These are phyloP conservation scores for Penicillium nucicola DNA, from an alignment of 495 filamentous ascomycete species.

Conservation along the genomic window DNA sequence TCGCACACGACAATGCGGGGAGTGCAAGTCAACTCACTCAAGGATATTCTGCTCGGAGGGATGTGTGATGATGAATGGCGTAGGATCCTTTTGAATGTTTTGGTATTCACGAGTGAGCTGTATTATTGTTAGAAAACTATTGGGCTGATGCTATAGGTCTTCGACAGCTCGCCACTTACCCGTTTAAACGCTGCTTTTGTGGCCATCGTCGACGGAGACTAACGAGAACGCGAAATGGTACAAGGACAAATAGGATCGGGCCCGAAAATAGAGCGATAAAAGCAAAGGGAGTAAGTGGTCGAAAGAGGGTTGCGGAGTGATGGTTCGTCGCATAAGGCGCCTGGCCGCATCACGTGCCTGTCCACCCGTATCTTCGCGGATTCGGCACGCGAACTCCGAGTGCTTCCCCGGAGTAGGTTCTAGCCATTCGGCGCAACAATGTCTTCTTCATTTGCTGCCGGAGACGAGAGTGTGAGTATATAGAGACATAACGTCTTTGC, in stretches of 20 bases:
- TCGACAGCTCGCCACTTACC: constrained; percentile 45
- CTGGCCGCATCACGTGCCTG: constrained; percentile 25
- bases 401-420: constrained; percentile 9
- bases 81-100: constrained; percentile 84
- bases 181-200: constrained; percentile 81
- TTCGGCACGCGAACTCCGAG: constrained; percentile 19
- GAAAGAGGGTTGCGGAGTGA: constrained; percentile 1
- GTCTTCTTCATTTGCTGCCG: constrained; percentile 40
- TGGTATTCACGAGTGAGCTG: constrained; percentile 94
- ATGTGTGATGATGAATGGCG: constrained; percentile 90
- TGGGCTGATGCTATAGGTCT: not conserved
- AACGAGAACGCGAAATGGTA: not conserved
- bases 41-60: constrained; percentile 94
- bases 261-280: not conserved
- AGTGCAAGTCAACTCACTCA: constrained; percentile 54
- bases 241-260: not conserved
- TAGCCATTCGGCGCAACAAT: constrained; percentile 42
- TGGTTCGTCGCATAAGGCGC: not conserved
- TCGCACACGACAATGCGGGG: not conserved
- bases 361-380: constrained; percentile 1
- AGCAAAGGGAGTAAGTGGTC: not conserved
- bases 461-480: constrained; percentile 39
- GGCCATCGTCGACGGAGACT: constrained; percentile 54
- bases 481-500: not conserved
- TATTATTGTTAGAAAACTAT: constrained; percentile 13